These are phyloP conservation scores for Lentinula guzmanii DNA, from an alignment of 768 basidiomycete genomes.

Conservation along the genomic window DNA sequence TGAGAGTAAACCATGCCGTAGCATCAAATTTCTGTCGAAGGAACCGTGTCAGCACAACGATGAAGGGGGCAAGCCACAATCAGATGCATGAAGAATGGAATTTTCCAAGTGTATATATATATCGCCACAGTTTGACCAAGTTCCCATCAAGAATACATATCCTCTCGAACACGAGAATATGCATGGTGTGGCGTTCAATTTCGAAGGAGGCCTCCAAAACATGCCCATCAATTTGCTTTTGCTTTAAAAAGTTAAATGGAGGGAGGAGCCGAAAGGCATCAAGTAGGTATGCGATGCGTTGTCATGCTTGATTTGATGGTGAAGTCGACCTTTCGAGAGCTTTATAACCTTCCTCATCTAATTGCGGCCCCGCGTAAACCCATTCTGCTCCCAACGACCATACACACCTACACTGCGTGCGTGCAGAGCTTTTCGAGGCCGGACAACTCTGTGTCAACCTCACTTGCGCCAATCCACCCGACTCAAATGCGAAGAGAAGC, in stretches of 20 bases:
- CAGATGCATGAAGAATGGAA: background rate
- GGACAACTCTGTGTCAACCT: background rate
- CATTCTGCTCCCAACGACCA: background rate
- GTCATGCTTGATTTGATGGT: background rate
- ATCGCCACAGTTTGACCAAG: background rate
- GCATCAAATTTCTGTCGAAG: constrained; percentile 52
- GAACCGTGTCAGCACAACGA: background rate
- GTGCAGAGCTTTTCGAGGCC: background rate
- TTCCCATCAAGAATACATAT: background rate
- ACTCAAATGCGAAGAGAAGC: background rate
- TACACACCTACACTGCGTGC: background rate
- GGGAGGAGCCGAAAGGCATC: background rate
- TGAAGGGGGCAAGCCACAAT: background rate
- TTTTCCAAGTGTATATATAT: background rate
- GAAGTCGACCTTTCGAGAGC: background rate
- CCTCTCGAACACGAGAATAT: background rate
- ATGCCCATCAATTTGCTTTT: background rate
- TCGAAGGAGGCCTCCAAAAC: background rate
- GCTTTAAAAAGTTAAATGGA: background rate
- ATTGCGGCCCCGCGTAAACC: background rate
- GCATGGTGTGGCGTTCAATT: background rate
- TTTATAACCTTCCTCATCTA: background rate
- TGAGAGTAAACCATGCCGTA: constrained; percentile 60
- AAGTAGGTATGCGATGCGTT: background rate
- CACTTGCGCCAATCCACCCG: background rate